Conservation (phyloP, 768 basidiomycete genomes). For the Russula griseocarnosa region DNA sequence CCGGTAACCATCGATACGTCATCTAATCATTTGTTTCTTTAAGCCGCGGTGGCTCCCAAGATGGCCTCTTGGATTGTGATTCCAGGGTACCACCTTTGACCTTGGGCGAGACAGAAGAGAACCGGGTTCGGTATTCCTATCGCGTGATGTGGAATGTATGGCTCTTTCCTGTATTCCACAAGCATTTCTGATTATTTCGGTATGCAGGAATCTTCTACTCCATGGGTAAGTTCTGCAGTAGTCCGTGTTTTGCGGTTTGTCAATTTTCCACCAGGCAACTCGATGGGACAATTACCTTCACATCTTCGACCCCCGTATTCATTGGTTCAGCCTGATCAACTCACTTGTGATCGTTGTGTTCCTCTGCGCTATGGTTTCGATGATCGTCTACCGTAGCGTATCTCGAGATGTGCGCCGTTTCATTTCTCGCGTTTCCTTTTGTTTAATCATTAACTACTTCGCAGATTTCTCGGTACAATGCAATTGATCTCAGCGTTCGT, state of each 20-base stretch:
- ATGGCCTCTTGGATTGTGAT: slow-evolving; percentile 50
- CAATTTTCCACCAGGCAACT: slow-evolving; percentile 57
- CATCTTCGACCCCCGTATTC: slow-evolving; percentile 89
- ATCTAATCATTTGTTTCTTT: neutral
- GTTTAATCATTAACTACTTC: slow-evolving; percentile 3
- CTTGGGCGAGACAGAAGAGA: slow-evolving; percentile 56
- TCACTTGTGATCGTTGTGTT: slow-evolving; percentile 88
- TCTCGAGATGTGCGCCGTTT: slow-evolving; percentile 68
- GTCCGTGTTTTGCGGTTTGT: neutral
- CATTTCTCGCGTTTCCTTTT: neutral
- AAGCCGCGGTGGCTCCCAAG: slow-evolving; percentile 64
- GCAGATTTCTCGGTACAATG: slow-evolving; percentile 90
- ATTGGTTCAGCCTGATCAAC: slow-evolving; percentile 95
- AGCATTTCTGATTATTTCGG: slow-evolving; percentile 5
- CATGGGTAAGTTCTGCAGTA: slow-evolving; percentile 54
- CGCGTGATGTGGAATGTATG: slow-evolving; percentile 81
- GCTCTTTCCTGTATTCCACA: slow-evolving; percentile 10
- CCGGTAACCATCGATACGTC: neutral
- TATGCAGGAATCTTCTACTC: slow-evolving; percentile 72
- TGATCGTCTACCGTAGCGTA: slow-evolving; percentile 83
- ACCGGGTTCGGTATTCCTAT: slow-evolving; percentile 80
- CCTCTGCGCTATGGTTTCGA: slow-evolving; percentile 89
- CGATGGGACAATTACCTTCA: slow-evolving; percentile 97
- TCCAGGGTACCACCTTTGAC: slow-evolving; percentile 45
- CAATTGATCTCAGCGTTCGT: slow-evolving; percentile 81